Evolutionary conservation across 352 stramenopile genomes (phyloP), one percentile per base, ranked within the genome.

Genomic region (Phytophthora crassamura): DNA sequence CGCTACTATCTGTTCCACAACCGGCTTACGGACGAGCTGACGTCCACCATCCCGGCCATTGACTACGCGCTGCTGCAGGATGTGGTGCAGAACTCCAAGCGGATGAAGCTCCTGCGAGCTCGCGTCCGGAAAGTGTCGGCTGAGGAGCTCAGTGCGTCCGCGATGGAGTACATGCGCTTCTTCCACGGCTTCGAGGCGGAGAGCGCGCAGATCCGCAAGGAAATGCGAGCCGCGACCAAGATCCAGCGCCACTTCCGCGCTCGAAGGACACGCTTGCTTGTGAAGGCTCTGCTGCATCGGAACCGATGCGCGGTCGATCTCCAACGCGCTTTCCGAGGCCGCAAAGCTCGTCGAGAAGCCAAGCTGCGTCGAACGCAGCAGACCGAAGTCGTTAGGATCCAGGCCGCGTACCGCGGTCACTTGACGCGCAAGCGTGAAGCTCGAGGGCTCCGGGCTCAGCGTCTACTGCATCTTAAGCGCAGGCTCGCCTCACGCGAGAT

Each of bases 151-250:
- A 74, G 63, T 16, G 82, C 77, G 0, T 90, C 84, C 0, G 72
- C 72, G 0, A 87, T 89, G 66, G 83, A 93, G 47, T 94, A 94
- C 67, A 74, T 90, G 66, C 78, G 80, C 15, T 94, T 92, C 42
- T 86, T 86, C 36, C 72, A 67, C 12, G 63, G 76, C 3, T 94
- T 94, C 41, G 82, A 88, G 51, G 69, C 72, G 0, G 86, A 93
- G 52, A 88, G 74, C 18, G 71, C 75, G 5, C 72, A 89, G 52
- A 69, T 71, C 7, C 73, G 81, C 9, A 66, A 74, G 0, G 69
- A 92, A 39, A 58, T 84, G 28, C 75, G 66, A 4, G 81, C 81
- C 15, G 79, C 81, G 2, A 63, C 80, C 35, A 74, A 69, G 22
- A 92, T 94, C 35, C 84, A 94, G 54, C 82, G 82, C 18, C 72